Percentiles rank a stretch among this genome's conserved stretches.
These are phyloP conservation scores for Coniella vitis DNA, from an alignment of 2,329 filamentous ascomycete genomes.

Conservation along the genomic window DNA sequence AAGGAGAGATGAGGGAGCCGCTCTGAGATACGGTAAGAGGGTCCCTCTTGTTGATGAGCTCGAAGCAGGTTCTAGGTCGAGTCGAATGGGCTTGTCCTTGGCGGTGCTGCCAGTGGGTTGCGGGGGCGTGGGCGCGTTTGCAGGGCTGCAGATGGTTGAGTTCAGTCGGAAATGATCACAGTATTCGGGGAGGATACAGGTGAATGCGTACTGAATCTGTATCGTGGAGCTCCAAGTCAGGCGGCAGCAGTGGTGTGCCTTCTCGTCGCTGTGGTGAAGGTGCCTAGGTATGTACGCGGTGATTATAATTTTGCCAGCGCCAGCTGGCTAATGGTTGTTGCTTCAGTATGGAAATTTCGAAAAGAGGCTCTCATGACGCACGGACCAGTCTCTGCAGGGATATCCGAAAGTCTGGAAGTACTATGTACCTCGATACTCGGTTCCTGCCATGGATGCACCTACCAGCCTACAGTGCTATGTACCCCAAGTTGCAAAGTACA, in stretches of 20 bases:
- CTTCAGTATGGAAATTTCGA: neutral
- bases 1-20: slow-evolving; percentile 5
- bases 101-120: neutral
- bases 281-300: no score
- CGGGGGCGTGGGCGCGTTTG: neutral
- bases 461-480: no score
- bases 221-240: no score
- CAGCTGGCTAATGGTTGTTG: neutral
- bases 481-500: no score
- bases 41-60: neutral
- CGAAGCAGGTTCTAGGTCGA: neutral
- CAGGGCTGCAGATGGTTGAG: neutral
- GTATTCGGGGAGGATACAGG: no score
- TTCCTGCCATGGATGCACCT: no score
- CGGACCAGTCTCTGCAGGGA: neutral
- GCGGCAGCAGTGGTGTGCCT: no score
- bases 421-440: neutral
- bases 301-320: neutral
- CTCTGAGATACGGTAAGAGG: slow-evolving; percentile 3
- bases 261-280: no score
- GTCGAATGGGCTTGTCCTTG: neutral
- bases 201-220: no score
- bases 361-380: neutral
- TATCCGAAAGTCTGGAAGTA: neutral
- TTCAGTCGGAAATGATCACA: no score